Evolutionary conservation across 129 eudicot species (phyloP).

Genomic region (Tagetes patula): DNA sequence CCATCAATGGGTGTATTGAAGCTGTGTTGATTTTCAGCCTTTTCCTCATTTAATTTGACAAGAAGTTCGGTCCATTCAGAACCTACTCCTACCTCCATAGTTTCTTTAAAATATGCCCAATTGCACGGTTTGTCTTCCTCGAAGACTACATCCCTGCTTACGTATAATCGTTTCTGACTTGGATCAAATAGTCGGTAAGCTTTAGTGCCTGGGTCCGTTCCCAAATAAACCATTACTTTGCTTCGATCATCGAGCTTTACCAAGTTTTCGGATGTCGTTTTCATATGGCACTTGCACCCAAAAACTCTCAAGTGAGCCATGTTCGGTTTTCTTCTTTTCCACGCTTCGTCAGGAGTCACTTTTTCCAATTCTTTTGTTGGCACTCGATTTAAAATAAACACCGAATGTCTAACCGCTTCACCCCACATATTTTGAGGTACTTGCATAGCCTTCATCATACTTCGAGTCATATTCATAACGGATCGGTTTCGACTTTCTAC

Average conservation of each 20-base stretch:
- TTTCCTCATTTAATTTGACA: too few relatives aligned
- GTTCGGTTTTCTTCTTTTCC: neutral
- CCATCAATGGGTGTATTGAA: too few relatives aligned
- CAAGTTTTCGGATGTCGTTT: neutral
- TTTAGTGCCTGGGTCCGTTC: neutral
- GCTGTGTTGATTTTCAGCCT: too few relatives aligned
- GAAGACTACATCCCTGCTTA: too few relatives aligned
- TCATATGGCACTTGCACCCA: neutral
- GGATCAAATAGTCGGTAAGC: neutral
- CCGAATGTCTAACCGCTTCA: neutral
- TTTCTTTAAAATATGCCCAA: too few relatives aligned
- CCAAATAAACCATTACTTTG: neutral
- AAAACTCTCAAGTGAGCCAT: neutral
- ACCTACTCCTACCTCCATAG: too few relatives aligned
- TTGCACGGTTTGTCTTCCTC: too few relatives aligned
- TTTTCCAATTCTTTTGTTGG: neutral
- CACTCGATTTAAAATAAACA: neutral
- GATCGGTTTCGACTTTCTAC: too few relatives aligned
- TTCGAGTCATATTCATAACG: neutral
- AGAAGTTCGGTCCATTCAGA: too few relatives aligned
- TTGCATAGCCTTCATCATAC: neutral
- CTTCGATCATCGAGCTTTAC: neutral
- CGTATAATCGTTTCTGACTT: neutral
- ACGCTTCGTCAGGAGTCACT: neutral
- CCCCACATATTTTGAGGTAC: neutral